These are phyloP conservation scores for Paecilomyces sp. DNA, from an alignment of 2,329 filamentous ascomycete genomes.

Conservation along the genomic window DNA sequence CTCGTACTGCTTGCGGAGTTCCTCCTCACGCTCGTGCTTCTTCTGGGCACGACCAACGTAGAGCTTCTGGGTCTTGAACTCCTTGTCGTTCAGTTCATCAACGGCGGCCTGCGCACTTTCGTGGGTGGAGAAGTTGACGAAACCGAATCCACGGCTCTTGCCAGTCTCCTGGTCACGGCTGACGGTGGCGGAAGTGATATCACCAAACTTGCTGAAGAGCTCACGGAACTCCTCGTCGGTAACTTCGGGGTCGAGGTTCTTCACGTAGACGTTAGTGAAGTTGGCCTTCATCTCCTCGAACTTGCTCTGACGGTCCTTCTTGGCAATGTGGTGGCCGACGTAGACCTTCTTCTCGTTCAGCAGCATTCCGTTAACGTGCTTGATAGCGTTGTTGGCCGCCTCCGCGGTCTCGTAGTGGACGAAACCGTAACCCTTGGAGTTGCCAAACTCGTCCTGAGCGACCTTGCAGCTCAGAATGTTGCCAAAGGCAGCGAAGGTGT, in stretches of 20 bases:
- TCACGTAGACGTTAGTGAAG: slow-evolving; percentile 99
- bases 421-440: slow-evolving; percentile 98
- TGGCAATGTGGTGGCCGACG: slow-evolving; percentile 97
- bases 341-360: slow-evolving; percentile 99
- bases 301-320: slow-evolving; percentile 99
- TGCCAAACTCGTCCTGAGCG: slow-evolving; percentile 90
- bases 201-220: slow-evolving; percentile 84
- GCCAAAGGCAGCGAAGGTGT: slow-evolving; percentile 97
- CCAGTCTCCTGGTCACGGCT: slow-evolving; percentile 75
- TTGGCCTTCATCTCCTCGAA: slow-evolving; percentile 99
- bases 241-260: slow-evolving; percentile 83
- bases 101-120: slow-evolving; percentile 80
- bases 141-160: slow-evolving; percentile 92
- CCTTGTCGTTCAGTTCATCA: slow-evolving; percentile 82
- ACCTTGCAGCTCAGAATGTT: slow-evolving; percentile 99
- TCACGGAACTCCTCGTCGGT: slow-evolving; percentile 91
- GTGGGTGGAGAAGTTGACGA: slow-evolving; percentile 92
- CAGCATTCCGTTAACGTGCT: slow-evolving; percentile 99
- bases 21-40: slow-evolving; percentile 99
- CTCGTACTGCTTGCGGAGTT: slow-evolving; percentile 98
- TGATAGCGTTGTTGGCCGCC: slow-evolving; percentile 93
- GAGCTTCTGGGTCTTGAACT: slow-evolving; percentile 89
- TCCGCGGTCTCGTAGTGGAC: slow-evolving; percentile 99
- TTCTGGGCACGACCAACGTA: slow-evolving; percentile 99
- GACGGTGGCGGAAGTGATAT: slow-evolving; percentile 92